Evolutionary conservation across 345 rosid genomes (phyloP).

Genomic region (Citrus australasica): DNA sequence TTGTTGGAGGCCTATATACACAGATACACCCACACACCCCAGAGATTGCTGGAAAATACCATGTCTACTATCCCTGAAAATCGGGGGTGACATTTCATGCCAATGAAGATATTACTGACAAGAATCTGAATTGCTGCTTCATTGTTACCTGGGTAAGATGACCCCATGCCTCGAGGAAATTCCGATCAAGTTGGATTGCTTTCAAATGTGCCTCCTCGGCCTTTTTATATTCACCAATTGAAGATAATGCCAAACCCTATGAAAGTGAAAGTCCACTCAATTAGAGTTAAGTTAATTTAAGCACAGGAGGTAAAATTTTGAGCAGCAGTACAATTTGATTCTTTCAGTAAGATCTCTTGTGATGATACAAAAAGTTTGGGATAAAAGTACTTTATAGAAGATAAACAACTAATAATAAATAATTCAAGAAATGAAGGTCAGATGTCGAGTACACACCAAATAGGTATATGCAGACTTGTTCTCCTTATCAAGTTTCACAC

Average conservation of each 20-base stretch:
- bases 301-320: constrained; percentile 5
- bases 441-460: constrained; percentile 50
- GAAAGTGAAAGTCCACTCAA: constrained; percentile 19
- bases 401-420: background rate
- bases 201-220: constrained; percentile 89
- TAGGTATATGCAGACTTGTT: constrained; percentile 92
- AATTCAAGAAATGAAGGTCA: background rate
- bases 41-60: background rate
- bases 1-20: background rate
- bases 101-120: background rate
- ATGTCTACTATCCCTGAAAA: background rate
- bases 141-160: constrained; percentile 77
- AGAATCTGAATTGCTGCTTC: background rate
- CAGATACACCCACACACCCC: background rate
- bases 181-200: constrained; percentile 75
- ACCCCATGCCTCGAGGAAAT: constrained; percentile 86
- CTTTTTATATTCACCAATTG: constrained; percentile 69
- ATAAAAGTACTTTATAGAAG: background rate
- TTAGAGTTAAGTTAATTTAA: constrained; percentile 7
- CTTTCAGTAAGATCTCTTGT: background rate
- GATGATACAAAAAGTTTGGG: background rate
- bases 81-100: background rate
- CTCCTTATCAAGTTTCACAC: constrained; percentile 76
- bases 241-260: constrained; percentile 77
- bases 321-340: background rate